Percentiles rank a stretch among this genome's conserved stretches.
phyloP scores from a whole-genome alignment of 202 grass and related monocot species.

The Cymbopogon flexuosus region DNA sequence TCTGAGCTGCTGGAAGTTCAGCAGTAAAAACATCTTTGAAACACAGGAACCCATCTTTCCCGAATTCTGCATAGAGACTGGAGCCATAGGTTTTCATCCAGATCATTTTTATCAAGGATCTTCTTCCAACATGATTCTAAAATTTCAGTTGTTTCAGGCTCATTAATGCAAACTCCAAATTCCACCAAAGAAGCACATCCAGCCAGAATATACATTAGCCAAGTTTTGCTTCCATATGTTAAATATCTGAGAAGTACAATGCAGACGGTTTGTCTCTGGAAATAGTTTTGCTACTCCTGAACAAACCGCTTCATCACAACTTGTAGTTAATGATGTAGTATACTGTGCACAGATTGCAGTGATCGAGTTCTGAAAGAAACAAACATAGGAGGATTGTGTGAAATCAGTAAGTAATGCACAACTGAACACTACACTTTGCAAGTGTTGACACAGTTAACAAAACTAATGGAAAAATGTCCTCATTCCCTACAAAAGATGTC shows the following conservation, averaged over 20 bases:
- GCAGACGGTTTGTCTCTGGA: too few species aligned
- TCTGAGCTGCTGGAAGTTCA: slow-evolving; percentile 47
- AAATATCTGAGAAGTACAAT: too few species aligned
- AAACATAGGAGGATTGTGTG: slow-evolving; percentile 48
- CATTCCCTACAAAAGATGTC: slow-evolving; percentile 46
- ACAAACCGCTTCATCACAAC: slow-evolving; percentile 41
- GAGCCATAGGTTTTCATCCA: slow-evolving; percentile 54
- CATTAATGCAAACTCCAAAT: slow-evolving; percentile 41
- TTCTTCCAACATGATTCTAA: too few species aligned
- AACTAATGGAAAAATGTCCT: slow-evolving; percentile 50
- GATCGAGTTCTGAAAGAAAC: slow-evolving; percentile 62
- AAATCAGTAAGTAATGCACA: slow-evolving; percentile 54
- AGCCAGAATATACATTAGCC: slow-evolving; percentile 43
- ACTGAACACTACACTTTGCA: slow-evolving; percentile 53
- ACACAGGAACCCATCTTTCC: slow-evolving; percentile 49
- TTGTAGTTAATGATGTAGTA: slow-evolving; percentile 45
- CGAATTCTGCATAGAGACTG: slow-evolving; percentile 39
- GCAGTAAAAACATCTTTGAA: slow-evolving; percentile 58
- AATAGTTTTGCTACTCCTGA: neutral
- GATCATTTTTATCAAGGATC: slow-evolving; percentile 55
- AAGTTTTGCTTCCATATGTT: neutral
- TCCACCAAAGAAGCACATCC: slow-evolving; percentile 42
- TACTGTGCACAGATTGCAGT: slow-evolving; percentile 48
- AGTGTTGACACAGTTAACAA: slow-evolving; percentile 54
- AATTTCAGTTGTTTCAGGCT: slow-evolving; percentile 28